These are phyloP conservation scores for Pittosporum tobira DNA, from an alignment of 129 eudicot genomes.

Conservation along the genomic window DNA sequence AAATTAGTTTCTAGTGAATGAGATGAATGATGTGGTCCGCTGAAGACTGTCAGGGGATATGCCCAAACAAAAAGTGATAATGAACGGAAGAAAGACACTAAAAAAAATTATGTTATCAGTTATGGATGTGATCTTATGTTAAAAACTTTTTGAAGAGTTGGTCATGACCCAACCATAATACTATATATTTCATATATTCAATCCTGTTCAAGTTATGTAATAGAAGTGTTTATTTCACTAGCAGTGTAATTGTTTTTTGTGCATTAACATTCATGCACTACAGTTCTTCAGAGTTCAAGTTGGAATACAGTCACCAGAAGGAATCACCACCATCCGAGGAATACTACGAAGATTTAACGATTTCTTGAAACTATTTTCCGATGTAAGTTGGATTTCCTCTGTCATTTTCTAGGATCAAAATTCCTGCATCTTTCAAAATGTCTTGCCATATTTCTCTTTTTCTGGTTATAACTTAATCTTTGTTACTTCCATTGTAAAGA, in stretches of 20 bases:
- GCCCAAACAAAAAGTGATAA: too few relatives aligned
- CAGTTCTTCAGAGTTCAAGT: conserved; percentile 86
- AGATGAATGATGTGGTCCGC: too few relatives aligned
- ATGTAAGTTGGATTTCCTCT: conserved; percentile 32
- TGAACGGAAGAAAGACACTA: background rate
- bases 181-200: background rate
- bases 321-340: conserved; percentile 53
- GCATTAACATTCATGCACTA: conserved; percentile 26
- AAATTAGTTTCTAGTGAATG: background rate
- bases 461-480: background rate
- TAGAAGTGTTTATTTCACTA: background rate
- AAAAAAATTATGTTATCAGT: too few relatives aligned
- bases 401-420: background rate
- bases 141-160: too few relatives aligned
- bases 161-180: too few relatives aligned
- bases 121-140: too few relatives aligned
- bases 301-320: conserved; percentile 86
- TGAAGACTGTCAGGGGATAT: too few relatives aligned
- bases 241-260: background rate
- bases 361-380: conserved; percentile 65
- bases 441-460: background rate
- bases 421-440: background rate
- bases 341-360: conserved; percentile 66
- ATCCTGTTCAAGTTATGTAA: background rate
- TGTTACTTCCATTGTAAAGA: background rate